Conservation (phyloP, 169 alveolate species). For the Hepatocystis sp. region DNA sequence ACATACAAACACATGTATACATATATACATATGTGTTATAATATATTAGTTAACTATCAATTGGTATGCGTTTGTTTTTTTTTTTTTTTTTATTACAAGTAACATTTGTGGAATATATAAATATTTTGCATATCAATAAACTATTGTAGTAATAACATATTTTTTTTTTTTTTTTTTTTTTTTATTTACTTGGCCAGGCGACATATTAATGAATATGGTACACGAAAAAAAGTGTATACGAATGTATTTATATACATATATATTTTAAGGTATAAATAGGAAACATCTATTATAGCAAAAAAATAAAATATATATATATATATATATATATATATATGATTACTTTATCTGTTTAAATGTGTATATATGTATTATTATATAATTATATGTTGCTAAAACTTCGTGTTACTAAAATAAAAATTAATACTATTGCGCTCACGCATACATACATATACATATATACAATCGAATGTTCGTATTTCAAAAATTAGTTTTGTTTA, state of each 20-base stretch:
- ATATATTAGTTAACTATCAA: neutral
- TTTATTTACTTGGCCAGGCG: slow-evolving; percentile 75
- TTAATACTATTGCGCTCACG: too few species aligned
- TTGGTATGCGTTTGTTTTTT: slow-evolving; percentile 6
- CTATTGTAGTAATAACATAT: slow-evolving; percentile 30
- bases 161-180: too few species aligned
- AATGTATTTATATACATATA: neutral
- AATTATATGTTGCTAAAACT: too few species aligned
- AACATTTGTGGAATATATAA: slow-evolving; percentile 3
- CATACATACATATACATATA: too few species aligned
- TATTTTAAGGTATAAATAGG: slow-evolving; percentile 4
- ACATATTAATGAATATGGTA: slow-evolving; percentile 56
- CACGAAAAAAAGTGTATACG: slow-evolving; percentile 12
- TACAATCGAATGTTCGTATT: too few species aligned
- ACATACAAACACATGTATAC: neutral
- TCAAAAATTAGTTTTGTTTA: too few species aligned
- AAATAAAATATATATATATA: neutral
- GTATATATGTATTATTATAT: too few species aligned
- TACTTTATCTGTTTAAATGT: too few species aligned
- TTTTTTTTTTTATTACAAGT: neutral
- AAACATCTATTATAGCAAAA: neutral
- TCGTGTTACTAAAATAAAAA: too few species aligned
- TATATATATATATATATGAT: neutral
- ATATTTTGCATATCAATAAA: slow-evolving; percentile 59
- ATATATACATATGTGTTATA: neutral